phyloP scores from a whole-genome alignment of 495 filamentous ascomycete genomes.

The Neurospora sp. region DNA sequence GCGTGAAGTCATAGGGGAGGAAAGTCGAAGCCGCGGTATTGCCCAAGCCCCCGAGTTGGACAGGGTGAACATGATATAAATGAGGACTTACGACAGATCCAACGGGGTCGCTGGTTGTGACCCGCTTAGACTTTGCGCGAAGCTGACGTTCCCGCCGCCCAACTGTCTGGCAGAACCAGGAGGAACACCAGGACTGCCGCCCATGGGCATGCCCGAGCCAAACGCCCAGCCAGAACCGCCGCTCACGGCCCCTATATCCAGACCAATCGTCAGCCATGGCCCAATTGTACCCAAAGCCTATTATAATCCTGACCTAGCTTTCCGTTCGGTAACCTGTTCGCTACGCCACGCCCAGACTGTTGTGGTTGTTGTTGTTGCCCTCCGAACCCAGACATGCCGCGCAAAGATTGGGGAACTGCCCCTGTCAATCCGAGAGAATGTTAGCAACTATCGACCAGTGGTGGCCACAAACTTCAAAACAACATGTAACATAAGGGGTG shows the following conservation, averaged over 20 bases:
- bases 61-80: background rate
- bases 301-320: constrained; percentile 52
- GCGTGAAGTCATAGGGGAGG: background rate
- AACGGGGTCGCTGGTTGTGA: constrained; percentile 66
- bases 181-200: constrained; percentile 49
- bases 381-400: constrained; percentile 61
- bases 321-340: constrained; percentile 64
- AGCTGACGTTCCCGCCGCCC: constrained; percentile 59
- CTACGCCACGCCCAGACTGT: constrained; percentile 50
- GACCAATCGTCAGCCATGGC: constrained; percentile 23
- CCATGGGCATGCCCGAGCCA: constrained; percentile 55
- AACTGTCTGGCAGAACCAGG: constrained; percentile 38
- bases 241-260: constrained; percentile 35
- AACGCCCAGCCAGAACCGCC: constrained; percentile 68
- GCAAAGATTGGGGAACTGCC: constrained; percentile 56
- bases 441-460: constrained; percentile 9
- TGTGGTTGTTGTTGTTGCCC: constrained; percentile 51
- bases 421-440: constrained; percentile 30
- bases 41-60: background rate
- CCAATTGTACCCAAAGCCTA: background rate
- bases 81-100: constrained; percentile 66
- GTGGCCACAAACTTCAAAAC: background rate
- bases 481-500: background rate
- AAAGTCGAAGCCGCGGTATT: background rate
- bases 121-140: constrained; percentile 71